These are phyloP conservation scores for Pezizomycotina sp. DNA, from an alignment of 2,329 filamentous ascomycete genomes.

Conservation along the genomic window DNA sequence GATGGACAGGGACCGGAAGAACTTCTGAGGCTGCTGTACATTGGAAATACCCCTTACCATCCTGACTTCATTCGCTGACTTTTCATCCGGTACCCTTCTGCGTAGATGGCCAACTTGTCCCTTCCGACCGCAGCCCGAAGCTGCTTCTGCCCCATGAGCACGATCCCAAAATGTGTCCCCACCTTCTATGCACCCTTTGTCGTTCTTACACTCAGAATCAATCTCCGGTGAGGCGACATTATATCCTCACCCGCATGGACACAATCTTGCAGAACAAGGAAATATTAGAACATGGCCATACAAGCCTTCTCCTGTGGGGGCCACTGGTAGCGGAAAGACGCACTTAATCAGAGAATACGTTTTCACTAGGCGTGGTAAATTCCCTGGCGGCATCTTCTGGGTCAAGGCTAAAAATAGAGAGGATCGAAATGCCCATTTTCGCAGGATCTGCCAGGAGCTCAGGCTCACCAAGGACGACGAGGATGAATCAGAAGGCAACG, in stretches of 20 bases:
- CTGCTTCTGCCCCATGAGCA: too few relatives aligned
- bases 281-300: constrained; percentile 41
- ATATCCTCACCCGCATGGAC: constrained; percentile 43
- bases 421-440: constrained; percentile 11
- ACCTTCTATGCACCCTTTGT: too few relatives aligned
- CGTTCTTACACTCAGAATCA: constrained; percentile 36
- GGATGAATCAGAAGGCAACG: constrained; percentile 48
- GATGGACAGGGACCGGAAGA: too few relatives aligned
- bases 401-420: constrained; percentile 39
- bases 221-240: constrained; percentile 44
- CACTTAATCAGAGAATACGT: constrained; percentile 53
- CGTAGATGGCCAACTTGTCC: too few relatives aligned
- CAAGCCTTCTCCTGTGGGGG: constrained; percentile 47
- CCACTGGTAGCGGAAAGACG: constrained; percentile 51
- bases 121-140: too few relatives aligned
- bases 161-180: too few relatives aligned
- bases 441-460: constrained; percentile 20
- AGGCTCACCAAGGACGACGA: constrained; percentile 31
- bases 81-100: too few relatives aligned
- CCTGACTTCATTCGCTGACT: too few relatives aligned
- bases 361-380: constrained; percentile 33
- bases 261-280: constrained; percentile 42
- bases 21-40: too few relatives aligned
- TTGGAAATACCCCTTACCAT: too few relatives aligned
- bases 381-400: constrained; percentile 54